phyloP scores from a whole-genome alignment of 75 land plant genomes.

The Picea sitchensis region DNA sequence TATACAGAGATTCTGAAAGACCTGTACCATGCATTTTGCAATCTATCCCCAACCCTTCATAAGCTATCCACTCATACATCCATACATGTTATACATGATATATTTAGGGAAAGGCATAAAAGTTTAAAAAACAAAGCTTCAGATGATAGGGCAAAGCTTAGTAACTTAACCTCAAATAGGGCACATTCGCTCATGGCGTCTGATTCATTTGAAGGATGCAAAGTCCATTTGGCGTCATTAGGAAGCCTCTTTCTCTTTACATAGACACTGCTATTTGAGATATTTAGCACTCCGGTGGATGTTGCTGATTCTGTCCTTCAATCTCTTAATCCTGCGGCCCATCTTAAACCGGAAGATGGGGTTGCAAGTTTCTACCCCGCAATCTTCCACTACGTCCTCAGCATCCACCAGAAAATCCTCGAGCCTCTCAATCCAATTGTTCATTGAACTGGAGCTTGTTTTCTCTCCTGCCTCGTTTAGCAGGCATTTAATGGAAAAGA shows the following conservation, averaged over 20 bases:
- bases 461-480: background rate
- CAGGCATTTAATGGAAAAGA: background rate
- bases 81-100: too few species aligned
- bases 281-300: background rate
- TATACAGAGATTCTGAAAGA: too few species aligned
- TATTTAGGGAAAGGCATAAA: background rate
- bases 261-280: conserved; percentile 1
- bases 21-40: background rate
- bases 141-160: conserved; percentile 5
- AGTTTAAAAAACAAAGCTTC: background rate
- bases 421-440: conserved; percentile 1
- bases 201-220: background rate
- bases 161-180: background rate
- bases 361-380: too few species aligned
- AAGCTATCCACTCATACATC: background rate
- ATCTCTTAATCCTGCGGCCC: background rate
- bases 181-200: background rate
- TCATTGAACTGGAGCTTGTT: background rate
- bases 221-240: background rate
- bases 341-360: background rate
- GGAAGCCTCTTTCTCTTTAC: background rate
- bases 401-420: background rate
- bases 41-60: background rate
- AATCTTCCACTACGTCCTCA: background rate
- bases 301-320: background rate